These are phyloP conservation scores for Cryptococcus sp. DNA, from an alignment of 1,284 basidiomycete genomes.

Conservation along the genomic window DNA sequence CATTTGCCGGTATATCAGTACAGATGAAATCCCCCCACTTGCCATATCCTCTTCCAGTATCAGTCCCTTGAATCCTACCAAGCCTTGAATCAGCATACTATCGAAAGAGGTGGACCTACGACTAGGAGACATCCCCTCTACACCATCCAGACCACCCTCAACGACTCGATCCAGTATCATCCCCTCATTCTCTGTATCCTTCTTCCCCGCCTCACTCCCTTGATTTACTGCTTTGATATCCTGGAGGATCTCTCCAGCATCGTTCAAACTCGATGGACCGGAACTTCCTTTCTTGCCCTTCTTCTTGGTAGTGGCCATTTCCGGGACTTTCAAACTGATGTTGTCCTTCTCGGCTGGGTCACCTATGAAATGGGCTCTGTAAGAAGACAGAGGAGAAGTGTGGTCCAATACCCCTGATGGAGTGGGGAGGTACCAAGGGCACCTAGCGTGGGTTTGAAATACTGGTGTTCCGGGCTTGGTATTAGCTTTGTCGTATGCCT, in stretches of 20 bases:
- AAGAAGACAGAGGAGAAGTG: conserved; percentile 20
- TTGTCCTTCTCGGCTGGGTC: conserved; percentile 1
- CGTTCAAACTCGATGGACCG: too few relatives aligned
- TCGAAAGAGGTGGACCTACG: conserved; percentile 15
- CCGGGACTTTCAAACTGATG: conserved; percentile 10
- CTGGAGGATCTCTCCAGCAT: conserved; percentile 23
- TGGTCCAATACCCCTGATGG: conserved; percentile 17
- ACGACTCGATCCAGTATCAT: conserved; percentile 83
- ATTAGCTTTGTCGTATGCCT: background rate
- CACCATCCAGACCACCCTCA: conserved; percentile 57
- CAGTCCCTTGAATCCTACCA: conserved; percentile 75
- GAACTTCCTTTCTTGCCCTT: conserved; percentile 4
- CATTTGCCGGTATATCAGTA: conserved; percentile 25
- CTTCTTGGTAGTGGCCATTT: conserved; percentile 51
- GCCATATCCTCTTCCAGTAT: conserved; percentile 70
- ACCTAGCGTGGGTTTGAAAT: conserved; percentile 82
- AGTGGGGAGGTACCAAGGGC: conserved; percentile 68
- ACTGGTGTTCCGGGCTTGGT: conserved; percentile 73
- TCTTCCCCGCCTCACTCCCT: too few relatives aligned
- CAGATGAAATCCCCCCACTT: conserved; percentile 54
- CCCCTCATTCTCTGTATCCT: conserved; percentile 44
- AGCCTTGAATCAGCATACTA: conserved; percentile 21
- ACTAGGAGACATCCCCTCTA: conserved; percentile 22
- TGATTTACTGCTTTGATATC: background rate
- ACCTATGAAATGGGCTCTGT: conserved; percentile 12